Evolutionary conservation across 1,284 basidiomycete species (phyloP).

Genomic region (Naganishia liquefaciens): DNA sequence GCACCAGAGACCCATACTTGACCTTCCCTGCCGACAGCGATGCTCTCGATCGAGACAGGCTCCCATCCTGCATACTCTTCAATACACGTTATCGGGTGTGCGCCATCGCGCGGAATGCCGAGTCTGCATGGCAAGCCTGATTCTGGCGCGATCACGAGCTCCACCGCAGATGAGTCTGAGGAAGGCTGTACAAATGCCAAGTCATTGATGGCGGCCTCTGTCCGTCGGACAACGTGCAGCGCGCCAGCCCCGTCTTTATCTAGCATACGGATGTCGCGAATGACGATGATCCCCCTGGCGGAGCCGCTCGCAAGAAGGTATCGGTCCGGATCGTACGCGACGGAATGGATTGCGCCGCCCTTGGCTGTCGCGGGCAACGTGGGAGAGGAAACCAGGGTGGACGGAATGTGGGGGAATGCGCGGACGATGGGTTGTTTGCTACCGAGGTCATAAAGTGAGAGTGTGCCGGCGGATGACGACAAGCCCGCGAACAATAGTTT

Average conservation of each 20-base stretch:
- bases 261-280: constrained; percentile 61
- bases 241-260: constrained; percentile 38
- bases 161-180: constrained; percentile 33
- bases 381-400: constrained; percentile 35
- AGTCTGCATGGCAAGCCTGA: constrained; percentile 49
- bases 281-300: constrained; percentile 61
- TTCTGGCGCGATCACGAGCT: constrained; percentile 47
- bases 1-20: constrained; percentile 33
- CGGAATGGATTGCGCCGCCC: constrained; percentile 58
- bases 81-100: constrained; percentile 33
- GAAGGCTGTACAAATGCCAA: constrained; percentile 48
- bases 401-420: constrained; percentile 46
- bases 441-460: constrained; percentile 63
- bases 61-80: constrained; percentile 54
- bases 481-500: constrained; percentile 63
- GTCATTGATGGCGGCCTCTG: constrained; percentile 62
- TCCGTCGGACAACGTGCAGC: constrained; percentile 60
- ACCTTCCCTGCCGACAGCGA: constrained; percentile 40
- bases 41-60: constrained; percentile 46
- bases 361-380: constrained; percentile 27
- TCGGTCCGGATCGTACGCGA: constrained; percentile 57
- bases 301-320: constrained; percentile 65
- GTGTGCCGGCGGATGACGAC: constrained; percentile 61
- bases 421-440: constrained; percentile 58
- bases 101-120: constrained; percentile 20